Base-by-base conservation (phyloP, 148 eudicot species). In the Persicaria tinctoria region DNA sequence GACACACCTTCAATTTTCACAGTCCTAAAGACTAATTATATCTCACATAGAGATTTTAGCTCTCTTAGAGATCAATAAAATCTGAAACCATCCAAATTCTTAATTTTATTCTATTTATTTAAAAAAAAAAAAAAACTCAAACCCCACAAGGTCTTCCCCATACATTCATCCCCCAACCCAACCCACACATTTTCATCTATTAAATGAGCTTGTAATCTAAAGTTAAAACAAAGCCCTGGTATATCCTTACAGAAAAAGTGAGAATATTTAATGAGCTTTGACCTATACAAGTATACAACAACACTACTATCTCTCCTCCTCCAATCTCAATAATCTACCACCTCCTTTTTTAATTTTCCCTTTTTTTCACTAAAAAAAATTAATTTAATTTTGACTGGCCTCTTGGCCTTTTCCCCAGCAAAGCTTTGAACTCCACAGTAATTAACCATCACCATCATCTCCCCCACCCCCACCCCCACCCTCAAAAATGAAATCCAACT, bases 241-340 rank as follows among this genome's bases (percentile, higher is more conserved):
- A 66, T 32, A 66, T 66, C 70, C 70, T 66, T 66, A 66, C 70
- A 66, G 12, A 27, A 63, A 63, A 63, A 63, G 48, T 66, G 70
- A 41, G 41, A 17, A 66, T 66, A 66, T 41, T 66, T 38, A 66
- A 66, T 66, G 70, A 66, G 70, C 70, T 66, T 66, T 66, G 70
- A 66, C 70, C 70, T 66, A 66, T 66, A 66, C 70, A 66, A 66
- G 48, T 66, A 66, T 66, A 66, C 70, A 66, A 66, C 70, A 41
- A 66, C 70, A 41, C 70, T 44, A 66, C 41, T 32, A 32, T 32
- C 41, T 66, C 70, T 32, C 41, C 41, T 63, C 68, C 48, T 5
- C 70, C 70, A 66, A 38, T 41, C 70, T 66, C 70, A 66, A 66
- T 66, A 38, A 66, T 66, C 48, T 47, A 66, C 47, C 47, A 60